phyloP scores from a whole-genome alignment of 2,329 filamentous ascomycete species.

The Botryotinia convoluta region DNA sequence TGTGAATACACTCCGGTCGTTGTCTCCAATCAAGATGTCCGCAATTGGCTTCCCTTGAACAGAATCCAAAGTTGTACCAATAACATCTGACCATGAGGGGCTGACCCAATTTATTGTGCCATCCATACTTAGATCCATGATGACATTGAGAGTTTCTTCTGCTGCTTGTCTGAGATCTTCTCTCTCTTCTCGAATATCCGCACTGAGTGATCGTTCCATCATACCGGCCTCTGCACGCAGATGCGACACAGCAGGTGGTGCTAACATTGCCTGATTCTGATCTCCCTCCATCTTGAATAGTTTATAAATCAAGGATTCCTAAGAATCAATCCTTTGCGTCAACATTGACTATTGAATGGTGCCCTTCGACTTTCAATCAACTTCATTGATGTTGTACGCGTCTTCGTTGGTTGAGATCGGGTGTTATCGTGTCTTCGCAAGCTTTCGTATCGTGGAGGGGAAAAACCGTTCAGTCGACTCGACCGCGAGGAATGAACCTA shows the following conservation, averaged over 20 bases:
- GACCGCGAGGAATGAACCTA: conserved; percentile 13
- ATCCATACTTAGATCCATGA: conserved; percentile 89
- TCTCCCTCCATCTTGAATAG: conserved; percentile 26
- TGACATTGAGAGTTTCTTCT: conserved; percentile 94
- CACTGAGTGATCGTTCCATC: conserved; percentile 71
- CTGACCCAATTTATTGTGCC: conserved; percentile 94
- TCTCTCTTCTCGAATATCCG: conserved; percentile 88
- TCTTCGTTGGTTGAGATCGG: not conserved
- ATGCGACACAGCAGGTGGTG: conserved; percentile 36
- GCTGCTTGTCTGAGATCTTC: conserved; percentile 93
- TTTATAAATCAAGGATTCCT: conserved; percentile 18
- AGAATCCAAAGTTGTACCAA: conserved; percentile 72
- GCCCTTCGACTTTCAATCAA: not conserved
- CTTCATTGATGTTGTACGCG: conserved; percentile 14
- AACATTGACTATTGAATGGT: conserved; percentile 19
- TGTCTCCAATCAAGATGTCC: conserved; percentile 71
- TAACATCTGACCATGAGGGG: conserved; percentile 90
- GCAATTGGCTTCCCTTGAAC: conserved; percentile 76
- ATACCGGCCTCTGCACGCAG: conserved; percentile 35
- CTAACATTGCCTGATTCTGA: conserved; percentile 32
- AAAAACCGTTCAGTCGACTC: conserved; percentile 9
- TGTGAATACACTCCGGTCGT: conserved; percentile 73
- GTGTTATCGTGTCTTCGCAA: conserved; percentile 15
- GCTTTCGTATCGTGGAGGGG: conserved; percentile 14
- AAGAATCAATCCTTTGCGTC: conserved; percentile 16